These are phyloP conservation scores for Trypanosoma mega DNA, from an alignment of 208 protist genomes.

Conservation along the genomic window DNA sequence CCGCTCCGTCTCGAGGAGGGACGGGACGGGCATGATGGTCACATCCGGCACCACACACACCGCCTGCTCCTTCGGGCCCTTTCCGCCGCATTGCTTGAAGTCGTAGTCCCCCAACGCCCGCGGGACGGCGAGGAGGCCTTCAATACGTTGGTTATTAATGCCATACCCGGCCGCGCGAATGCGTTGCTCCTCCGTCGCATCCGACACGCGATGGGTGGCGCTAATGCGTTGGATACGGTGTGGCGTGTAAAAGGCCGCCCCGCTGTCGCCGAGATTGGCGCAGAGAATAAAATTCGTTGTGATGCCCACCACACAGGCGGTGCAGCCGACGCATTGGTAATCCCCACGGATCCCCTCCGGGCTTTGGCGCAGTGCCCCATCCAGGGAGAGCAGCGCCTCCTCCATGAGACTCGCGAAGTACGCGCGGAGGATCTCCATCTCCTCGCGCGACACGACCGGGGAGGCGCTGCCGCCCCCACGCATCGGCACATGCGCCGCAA, in stretches of 20 bases:
- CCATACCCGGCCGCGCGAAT: conserved; percentile 64
- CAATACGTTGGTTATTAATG: conserved; percentile 57
- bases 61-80: conserved; percentile 55
- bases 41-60: conserved; percentile 68
- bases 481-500: no score
- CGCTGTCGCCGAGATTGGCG: conserved; percentile 78
- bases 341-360: conserved; percentile 56
- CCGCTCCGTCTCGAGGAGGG: conserved; percentile 12
- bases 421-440: conserved; percentile 66
- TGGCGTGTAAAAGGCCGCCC: conserved; percentile 59
- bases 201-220: conserved; percentile 57
- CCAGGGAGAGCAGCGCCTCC: conserved; percentile 67
- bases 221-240: conserved; percentile 45
- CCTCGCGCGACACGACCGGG: conserved; percentile 22
- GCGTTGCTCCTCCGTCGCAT: conserved; percentile 43
- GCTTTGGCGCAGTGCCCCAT: conserved; percentile 44
- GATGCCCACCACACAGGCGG: conserved; percentile 76
- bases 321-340: conserved; percentile 75
- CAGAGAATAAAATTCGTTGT: conserved; percentile 76
- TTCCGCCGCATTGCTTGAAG: conserved; percentile 84
- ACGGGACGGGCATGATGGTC: conserved; percentile 57
- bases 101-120: conserved; percentile 84
- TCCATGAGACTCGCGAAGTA: conserved; percentile 77
- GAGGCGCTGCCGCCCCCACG: background rate
- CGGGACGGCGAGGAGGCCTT: conserved; percentile 76